Evolutionary conservation across 257 asterid species (phyloP), one percentile per base, ranked within the genome.

Genomic region (Solanum tarijense): DNA sequence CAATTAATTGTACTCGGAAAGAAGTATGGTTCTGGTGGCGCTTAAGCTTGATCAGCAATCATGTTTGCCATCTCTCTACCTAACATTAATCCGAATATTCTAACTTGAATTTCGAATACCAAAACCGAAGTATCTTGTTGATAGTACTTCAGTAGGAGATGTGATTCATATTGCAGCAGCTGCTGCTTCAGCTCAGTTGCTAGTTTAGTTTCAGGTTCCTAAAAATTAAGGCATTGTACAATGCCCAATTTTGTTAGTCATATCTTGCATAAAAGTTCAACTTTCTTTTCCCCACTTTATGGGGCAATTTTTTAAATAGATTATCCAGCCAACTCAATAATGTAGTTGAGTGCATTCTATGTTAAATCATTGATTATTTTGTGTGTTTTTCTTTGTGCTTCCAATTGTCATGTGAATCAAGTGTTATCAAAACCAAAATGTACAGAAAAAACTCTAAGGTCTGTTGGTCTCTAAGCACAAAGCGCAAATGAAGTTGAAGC

Each of bases 11-110:
- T 91, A 34, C 84, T 89, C 4, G 93, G 93, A 25, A 91, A 91
- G 93, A 91, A 89, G 86, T 91, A 91, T 43, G 91, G 91, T 31
- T 91, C 93, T 4, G 93, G 91, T 21, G 93, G 93, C 83, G 91
- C 91, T 83, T 91, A 69, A 62, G 68, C 5, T 46, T 79, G 66
- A 55, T 55, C 65, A 34, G 78, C 78, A 7, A 78, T 41, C 62
- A 79, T 25, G 36, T 27, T 39, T 79, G 39, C 68, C 87, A 39
- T 74, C 62, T 66, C 88, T 89, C 73, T 34, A 34, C 48, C 55
- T 84, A 84, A 31, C 43, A 89, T 76, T 78, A 87, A 84, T 69
- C 6, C 66, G 25, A 74, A 21, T 38, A 74, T 78, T 41, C 36
- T 38, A 39, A 74, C 73, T n/a, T 27, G 78, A 20, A 31, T 39